These are phyloP conservation scores for Corynespora cassiicola DNA, from an alignment of 2,329 filamentous ascomycete species.

Conservation along the genomic window DNA sequence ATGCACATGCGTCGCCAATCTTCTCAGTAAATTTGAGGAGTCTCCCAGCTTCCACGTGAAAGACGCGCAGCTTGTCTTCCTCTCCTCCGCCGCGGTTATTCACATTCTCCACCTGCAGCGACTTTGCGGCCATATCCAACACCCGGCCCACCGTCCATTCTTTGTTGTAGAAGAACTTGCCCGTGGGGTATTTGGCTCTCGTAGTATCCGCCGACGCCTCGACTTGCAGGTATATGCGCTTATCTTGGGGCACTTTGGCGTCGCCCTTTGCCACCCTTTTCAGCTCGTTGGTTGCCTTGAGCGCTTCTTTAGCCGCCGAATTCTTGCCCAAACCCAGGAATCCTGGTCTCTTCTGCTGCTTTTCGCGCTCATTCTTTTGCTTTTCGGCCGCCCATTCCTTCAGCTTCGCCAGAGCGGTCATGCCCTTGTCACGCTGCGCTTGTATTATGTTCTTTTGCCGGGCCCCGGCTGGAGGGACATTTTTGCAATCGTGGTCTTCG, in stretches of 20 bases:
- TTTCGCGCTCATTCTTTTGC: conserved; percentile 72
- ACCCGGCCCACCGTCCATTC: conserved; percentile 91
- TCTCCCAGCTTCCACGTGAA: conserved; percentile 89
- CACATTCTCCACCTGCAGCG: conserved; percentile 79
- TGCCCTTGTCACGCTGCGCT: conserved; percentile 68
- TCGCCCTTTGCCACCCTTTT: conserved; percentile 93
- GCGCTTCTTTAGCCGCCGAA: conserved; percentile 62
- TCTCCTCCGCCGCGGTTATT: conserved; percentile 81
- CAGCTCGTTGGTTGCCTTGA: conserved; percentile 75
- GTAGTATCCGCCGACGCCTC: conserved; percentile 90
- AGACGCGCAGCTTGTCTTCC: conserved; percentile 82
- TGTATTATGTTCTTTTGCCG: conserved; percentile 49
- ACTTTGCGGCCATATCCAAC: conserved; percentile 78
- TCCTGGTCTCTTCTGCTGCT: conserved; percentile 27
- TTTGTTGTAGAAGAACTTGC: conserved; percentile 57
- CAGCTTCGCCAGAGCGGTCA: conserved; percentile 77
- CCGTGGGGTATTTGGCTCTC: conserved; percentile 77
- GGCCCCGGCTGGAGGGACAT: conserved; percentile 68
- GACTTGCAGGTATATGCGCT: conserved; percentile 88
- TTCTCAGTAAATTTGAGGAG: conserved; percentile 89
- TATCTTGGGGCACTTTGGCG: conserved; percentile 77
- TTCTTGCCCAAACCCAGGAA: conserved; percentile 32
- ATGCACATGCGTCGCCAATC: conserved; percentile 74
- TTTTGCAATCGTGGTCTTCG: conserved; percentile 85
- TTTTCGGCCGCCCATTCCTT: conserved; percentile 82